These are phyloP conservation scores for Trichomonas vaginalis DNA, from an alignment of 208 protist species.

Conservation along the genomic window DNA sequence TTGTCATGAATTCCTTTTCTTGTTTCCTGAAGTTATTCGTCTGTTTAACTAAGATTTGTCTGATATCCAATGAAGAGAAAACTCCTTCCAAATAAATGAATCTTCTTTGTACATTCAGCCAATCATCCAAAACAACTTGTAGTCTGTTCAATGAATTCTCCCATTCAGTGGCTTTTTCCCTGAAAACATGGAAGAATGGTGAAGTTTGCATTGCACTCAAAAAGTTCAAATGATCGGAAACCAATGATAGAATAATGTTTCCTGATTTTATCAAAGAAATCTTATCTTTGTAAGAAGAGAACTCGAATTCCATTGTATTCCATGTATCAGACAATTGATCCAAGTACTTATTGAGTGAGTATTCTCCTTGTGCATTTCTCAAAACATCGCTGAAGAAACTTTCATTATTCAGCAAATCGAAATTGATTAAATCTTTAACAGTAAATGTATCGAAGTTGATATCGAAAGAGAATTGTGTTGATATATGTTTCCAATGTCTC, in stretches of 20 bases:
- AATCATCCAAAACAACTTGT: conserved; percentile 17
- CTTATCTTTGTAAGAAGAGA: conserved; percentile 18
- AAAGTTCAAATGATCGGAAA: neutral
- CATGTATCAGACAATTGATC: conserved; percentile 3
- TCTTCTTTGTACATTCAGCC: conserved; percentile 17
- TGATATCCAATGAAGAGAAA: neutral
- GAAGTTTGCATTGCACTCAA: neutral
- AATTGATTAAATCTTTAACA: neutral
- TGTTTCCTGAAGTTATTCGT: neutral
- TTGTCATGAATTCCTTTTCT: neutral
- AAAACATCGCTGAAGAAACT: neutral
- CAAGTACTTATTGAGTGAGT: neutral
- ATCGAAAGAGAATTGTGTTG: neutral
- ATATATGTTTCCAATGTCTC: neutral
- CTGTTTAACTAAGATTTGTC: neutral
- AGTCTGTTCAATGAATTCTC: neutral
- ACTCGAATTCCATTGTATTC: conserved; percentile 8
- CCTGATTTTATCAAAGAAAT: neutral
- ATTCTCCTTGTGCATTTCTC: conserved; percentile 6
- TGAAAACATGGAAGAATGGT: conserved; percentile 9
- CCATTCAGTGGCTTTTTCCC: neutral
- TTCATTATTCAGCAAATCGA: neutral
- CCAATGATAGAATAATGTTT: neutral
- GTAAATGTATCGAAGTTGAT: neutral
- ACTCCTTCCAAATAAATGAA: conserved; percentile 17